These are phyloP conservation scores for Platanus orientalis DNA, from an alignment of 164 flowering plant genomes.

Conservation along the genomic window DNA sequence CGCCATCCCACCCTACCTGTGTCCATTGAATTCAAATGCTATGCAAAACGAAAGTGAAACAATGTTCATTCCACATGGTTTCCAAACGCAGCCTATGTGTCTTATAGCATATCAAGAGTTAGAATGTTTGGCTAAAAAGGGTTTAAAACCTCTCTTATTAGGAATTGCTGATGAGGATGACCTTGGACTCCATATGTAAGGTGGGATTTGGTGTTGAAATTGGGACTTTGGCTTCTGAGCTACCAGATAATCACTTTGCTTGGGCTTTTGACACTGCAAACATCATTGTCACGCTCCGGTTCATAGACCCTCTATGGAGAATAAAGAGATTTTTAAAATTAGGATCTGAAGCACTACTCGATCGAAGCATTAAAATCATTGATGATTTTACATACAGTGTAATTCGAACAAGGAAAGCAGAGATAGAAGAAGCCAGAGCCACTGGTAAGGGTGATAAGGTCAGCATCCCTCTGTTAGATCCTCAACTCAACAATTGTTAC, in stretches of 20 bases:
- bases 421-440: conserved; percentile 43
- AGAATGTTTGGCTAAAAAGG: background rate
- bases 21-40: too few relatives aligned
- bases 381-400: conserved; percentile 86
- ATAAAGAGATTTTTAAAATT: conserved; percentile 62
- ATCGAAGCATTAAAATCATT: conserved; percentile 59
- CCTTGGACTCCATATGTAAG: conserved; percentile 91
- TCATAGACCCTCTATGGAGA: conserved; percentile 88
- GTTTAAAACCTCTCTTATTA: conserved; percentile 12
- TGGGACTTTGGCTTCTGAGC: conserved; percentile 64
- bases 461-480: background rate
- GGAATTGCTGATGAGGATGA: conserved; percentile 95
- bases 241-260: conserved; percentile 72
- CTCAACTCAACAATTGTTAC: background rate
- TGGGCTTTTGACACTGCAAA: conserved; percentile 84
- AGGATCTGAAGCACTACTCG: conserved; percentile 85
- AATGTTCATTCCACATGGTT: too few relatives aligned
- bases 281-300: conserved; percentile 71
- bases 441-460: conserved; percentile 36
- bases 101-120: too few relatives aligned
- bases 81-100: too few relatives aligned
- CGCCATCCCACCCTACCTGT: too few relatives aligned
- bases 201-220: conserved; percentile 97
- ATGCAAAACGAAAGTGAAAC: too few relatives aligned
- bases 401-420: conserved; percentile 65